These are phyloP conservation scores for Sequoiadendron giganteum DNA, from an alignment of 75 land plant species.

Conservation along the genomic window DNA sequence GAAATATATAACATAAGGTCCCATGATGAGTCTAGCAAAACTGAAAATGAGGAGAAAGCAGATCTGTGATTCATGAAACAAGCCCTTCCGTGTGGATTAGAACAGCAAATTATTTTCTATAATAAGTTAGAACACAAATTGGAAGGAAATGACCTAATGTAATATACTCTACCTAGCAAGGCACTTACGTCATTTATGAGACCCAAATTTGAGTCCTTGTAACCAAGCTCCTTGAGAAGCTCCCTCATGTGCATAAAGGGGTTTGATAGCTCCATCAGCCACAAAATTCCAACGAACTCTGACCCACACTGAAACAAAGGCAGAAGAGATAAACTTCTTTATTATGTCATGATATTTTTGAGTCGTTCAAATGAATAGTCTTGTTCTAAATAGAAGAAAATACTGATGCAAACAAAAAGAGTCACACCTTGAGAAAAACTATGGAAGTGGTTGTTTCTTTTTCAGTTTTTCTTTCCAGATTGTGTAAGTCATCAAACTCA, in stretches of 20 bases:
- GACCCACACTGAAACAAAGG: slow-evolving; percentile 69
- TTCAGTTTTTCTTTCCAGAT: not conserved
- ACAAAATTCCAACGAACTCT: slow-evolving; percentile 77
- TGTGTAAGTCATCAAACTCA: too few species aligned
- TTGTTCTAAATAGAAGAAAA: not conserved
- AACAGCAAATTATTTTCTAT: too few species aligned
- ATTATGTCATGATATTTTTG: not conserved
- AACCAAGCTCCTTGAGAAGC: slow-evolving; percentile 82
- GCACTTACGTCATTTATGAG: slow-evolving; percentile 74
- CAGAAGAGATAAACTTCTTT: not conserved
- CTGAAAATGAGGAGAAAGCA: slow-evolving; percentile 72
- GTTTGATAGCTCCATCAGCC: slow-evolving; percentile 82
- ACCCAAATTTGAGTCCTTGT: slow-evolving; percentile 66
- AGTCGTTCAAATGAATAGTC: not conserved
- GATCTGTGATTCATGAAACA: slow-evolving; percentile 36
- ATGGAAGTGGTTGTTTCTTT: not conserved
- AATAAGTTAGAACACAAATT: not conserved
- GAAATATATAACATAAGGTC: slow-evolving; percentile 63
- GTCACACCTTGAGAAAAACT: not conserved
- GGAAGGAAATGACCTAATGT: not conserved
- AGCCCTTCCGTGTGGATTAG: too few species aligned
- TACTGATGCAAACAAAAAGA: not conserved
- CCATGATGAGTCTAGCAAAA: slow-evolving; percentile 69
- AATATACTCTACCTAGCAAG: not conserved
- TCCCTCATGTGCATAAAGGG: slow-evolving; percentile 91